Base-by-base conservation (phyloP, 1,284 basidiomycete species). In the Trichosporon asahii region DNA sequence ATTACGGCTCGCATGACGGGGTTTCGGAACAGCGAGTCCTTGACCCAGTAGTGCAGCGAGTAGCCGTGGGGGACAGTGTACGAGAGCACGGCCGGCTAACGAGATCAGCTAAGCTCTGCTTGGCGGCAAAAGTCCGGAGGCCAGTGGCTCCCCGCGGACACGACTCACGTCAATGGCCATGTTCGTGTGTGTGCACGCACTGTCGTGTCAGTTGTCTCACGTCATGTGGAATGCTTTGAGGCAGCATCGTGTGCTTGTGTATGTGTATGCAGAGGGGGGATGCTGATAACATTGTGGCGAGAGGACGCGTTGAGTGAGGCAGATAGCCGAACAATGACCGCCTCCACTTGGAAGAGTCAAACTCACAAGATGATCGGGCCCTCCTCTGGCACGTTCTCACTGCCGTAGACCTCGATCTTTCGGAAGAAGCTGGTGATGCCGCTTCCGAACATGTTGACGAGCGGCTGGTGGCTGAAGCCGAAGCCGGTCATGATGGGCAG, bases 91-190 rank as follows among this genome's bases (percentile, higher is more conserved):
- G 81, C 81, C 25, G 83, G 81, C 83, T 84, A 69, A 33, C 31
- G 29, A 12, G 0, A 60, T 68, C 18, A 70, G 63, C 25, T 23
- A 65, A 68, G 57, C 25, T 71, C 70, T 75, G 68, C 55, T 67
- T 49, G 35, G 49, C 55, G 55, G 25, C 25, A 31, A 21, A 31
- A 35, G 27, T 49, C 46, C 63, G 35, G 35, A 12, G 35, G 63
- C 35, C 9, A 35, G 46, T 14, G 31, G 18, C 49, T 33, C 31
- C 31, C 3, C 9, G 67, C 60, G n/a, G 21, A 4, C 25, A 2
- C 18, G 3, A 86, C 91, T 80, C 82, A 95, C 93, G 91, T 95
- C 93, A 37, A 95, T 87, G 86, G 94, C 93, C 93, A 95, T 95
- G 80, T 94, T 95, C 77, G 93, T 90, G 81, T 95, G 93, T 6